Percentiles rank a stretch among this genome's conserved stretches.
Evolutionary conservation across 129 eudicot genomes (phyloP).

Genomic region (Kitagawia praeruptora): DNA sequence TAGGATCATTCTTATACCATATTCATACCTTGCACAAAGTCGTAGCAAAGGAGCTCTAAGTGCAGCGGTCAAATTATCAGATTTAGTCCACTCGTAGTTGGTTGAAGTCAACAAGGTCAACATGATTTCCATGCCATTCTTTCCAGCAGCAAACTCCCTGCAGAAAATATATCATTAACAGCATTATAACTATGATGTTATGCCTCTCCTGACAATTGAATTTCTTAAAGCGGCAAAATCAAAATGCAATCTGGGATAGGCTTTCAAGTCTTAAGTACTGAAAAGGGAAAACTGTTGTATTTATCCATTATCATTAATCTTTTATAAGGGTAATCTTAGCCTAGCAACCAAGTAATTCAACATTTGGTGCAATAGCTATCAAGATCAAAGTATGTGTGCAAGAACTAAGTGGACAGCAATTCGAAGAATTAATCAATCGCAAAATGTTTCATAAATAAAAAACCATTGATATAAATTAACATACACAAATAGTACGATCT

Average conservation of each 20-base stretch:
- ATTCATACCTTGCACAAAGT: constrained; percentile 72
- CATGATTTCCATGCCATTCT: constrained; percentile 66
- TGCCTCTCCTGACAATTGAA: background rate
- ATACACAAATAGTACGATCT: background rate
- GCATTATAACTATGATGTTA: background rate
- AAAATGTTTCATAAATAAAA: background rate
- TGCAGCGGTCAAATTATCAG: constrained; percentile 32
- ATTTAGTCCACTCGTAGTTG: constrained; percentile 56
- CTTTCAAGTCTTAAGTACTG: background rate
- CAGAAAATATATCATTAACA: constrained; percentile 12
- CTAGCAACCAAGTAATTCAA: background rate
- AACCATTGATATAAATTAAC: background rate
- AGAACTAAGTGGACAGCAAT: background rate
- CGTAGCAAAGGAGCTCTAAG: constrained; percentile 55
- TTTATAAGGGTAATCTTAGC: background rate
- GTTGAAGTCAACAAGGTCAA: constrained; percentile 50
- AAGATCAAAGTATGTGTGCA: background rate
- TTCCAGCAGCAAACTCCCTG: constrained; percentile 47
- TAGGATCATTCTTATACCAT: constrained; percentile 5
- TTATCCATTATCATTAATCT: background rate
- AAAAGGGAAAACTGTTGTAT: background rate
- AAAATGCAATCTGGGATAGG: background rate
- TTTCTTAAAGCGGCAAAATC: background rate
- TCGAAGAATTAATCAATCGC: background rate
- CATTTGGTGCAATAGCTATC: background rate